Evolutionary conservation across 345 rosid species (phyloP).

Genomic region (Trapa incisa): DNA sequence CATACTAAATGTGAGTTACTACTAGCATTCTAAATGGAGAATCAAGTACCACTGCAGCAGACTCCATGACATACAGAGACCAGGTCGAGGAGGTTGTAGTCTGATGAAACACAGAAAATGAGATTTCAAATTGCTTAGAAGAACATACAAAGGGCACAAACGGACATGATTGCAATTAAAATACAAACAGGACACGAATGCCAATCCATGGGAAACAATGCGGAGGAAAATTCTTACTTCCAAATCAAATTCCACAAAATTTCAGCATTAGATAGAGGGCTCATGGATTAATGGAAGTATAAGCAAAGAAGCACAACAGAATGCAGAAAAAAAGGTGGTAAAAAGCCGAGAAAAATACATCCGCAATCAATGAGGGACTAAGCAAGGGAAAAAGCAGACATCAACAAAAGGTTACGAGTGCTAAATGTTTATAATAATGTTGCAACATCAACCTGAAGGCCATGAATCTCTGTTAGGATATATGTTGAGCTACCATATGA

Average conservation of each 20-base stretch:
- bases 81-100: not conserved
- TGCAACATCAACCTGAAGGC: not conserved
- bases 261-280: not conserved
- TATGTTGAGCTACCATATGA: too few relatives aligned
- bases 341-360: not conserved
- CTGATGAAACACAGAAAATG: not conserved
- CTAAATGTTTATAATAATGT: not conserved
- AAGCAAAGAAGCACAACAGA: not conserved
- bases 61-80: not conserved
- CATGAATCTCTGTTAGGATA: not conserved
- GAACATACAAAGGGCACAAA: too few relatives aligned
- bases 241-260: too few relatives aligned
- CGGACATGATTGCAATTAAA: too few relatives aligned
- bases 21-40: not conserved
- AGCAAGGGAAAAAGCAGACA: not conserved
- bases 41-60: not conserved
- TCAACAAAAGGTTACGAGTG: not conserved
- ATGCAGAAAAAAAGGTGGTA: not conserved
- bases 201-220: not conserved
- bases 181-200: too few relatives aligned
- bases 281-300: not conserved
- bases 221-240: not conserved
- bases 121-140: not conserved
- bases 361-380: not conserved
- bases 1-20: not conserved